phyloP scores from a whole-genome alignment of 306 rosid genomes.

The Fragaria ananassa region DNA sequence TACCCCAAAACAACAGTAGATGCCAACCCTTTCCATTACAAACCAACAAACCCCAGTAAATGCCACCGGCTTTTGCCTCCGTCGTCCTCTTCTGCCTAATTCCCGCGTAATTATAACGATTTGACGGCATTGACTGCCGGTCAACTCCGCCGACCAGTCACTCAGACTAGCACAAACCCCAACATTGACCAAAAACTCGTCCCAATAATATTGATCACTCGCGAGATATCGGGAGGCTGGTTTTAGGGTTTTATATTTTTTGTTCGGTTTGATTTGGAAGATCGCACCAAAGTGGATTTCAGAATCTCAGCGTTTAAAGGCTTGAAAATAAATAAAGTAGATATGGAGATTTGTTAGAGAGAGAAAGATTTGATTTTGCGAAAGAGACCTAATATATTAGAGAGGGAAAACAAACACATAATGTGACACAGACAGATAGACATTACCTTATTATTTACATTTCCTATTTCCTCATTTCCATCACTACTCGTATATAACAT shows the following conservation, averaged over 20 bases:
- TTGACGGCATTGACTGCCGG: constrained; percentile 50
- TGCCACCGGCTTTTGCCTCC: constrained; percentile 23
- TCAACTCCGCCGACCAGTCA: constrained; percentile 43
- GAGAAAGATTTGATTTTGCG: constrained; percentile 75
- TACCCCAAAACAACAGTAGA: constrained; percentile 17
- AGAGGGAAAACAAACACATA: not conserved
- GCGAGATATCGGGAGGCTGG: constrained; percentile 25
- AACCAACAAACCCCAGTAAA: not conserved
- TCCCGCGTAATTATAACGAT: not conserved
- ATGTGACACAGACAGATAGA: constrained; percentile 23
- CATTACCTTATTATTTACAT: constrained; percentile 25
- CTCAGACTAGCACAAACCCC: constrained; percentile 19
- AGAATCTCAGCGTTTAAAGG: constrained; percentile 74
- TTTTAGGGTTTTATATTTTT: not conserved
- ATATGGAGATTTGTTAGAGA: constrained; percentile 46
- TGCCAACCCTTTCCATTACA: constrained; percentile 9
- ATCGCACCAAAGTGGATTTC: constrained; percentile 73
- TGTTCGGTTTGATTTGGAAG: constrained; percentile 33
- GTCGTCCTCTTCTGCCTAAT: not conserved
- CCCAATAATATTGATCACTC: not conserved
- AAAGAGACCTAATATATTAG: constrained; percentile 32
- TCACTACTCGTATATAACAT: constrained; percentile 35
- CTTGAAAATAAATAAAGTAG: constrained; percentile 30
- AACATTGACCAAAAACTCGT: constrained; percentile 43
- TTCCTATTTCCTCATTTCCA: not conserved